Evolutionary conservation across 495 filamentous ascomycete genomes (phyloP), one percentile per base, ranked within the genome.

Genomic region (Talaromyces borbonicus): DNA sequence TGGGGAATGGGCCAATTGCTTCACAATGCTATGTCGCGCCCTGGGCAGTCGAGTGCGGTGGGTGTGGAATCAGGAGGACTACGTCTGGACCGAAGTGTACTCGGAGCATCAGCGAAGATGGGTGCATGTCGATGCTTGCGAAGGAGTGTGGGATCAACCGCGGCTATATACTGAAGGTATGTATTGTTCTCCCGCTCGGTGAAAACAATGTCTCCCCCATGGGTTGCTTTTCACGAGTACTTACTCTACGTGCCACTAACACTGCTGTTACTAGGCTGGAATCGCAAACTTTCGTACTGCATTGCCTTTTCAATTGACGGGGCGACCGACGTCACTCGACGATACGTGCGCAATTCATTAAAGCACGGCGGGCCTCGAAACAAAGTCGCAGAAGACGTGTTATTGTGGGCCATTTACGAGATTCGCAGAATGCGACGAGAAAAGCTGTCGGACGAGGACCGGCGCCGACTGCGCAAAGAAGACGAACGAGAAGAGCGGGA

Each of bases 1-100:
- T 46, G 93, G 92, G 40, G 92, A 99, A 68, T 99, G 93, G 90
- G 90, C 85, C 43, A 96, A 96, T 63, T 95, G 90, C 68, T 99
- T 99, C 67, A 89, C 84, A 62, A 99, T 99, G 92, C 75, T 99
- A 16, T 97, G 92, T 66, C 78, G 92, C 33, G 92, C 92, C 5
- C 77, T 97, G 23, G 90, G 90, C 25, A 83, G 80, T 27, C 78
- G 93, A 35, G 92, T 96, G 14, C 78, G 92, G 52, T 98, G 93
- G 93, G 87, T 98, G 22, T 98, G 93, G 93, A 96, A 96, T 52
- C 80, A 83, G 24, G 92, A 99, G 63, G 93, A 99, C 61, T 84
- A 94, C 50, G 85, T 95, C 16, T 98, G 92, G 90, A 95, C 89
- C 1, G 92, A 99, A 61, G 81, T 97, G 19, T 99, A 95, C 62